Evolutionary conservation across 441 rosid genomes (phyloP), one percentile per base, ranked within the genome.

Genomic region (Populus trichocarpa): DNA sequence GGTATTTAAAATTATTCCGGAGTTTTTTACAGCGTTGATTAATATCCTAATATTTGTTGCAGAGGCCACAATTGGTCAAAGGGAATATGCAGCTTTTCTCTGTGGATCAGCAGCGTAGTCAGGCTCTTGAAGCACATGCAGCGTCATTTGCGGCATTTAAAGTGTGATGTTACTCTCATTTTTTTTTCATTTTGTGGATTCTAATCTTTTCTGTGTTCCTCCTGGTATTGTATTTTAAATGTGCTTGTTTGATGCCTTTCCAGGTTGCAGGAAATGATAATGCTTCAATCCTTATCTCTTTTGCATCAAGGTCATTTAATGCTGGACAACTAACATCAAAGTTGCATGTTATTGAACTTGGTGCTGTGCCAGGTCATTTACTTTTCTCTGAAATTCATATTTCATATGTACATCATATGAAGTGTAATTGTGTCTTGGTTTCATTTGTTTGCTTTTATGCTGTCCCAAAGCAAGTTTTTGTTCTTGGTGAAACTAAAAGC

Each of bases 71-170:
- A 84, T 80, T 94, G 83, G 98, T 94, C 28, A 94, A 91, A 86
- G 98, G 98, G 77, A 92, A 91, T 74, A 91, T 94, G 98, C 98
- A 94, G 83, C 96, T 94, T 78, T 94, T 90, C 82, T 94, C 98
- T 59, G 89, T 94, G 74, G 98, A 94, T 76, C 98, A 94, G 85
- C 97, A 94, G 86, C 94, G 97, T 73, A 92, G 98, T 87, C 98
- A 94, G 83, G 98, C 98, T 66, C 97, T 94, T 73, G 98, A 94
- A 82, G 98, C 98, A 70, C 98, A 94, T 87, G 96, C 98, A 72
- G 96, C 98, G 2, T 87, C 98, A 35, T 94, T 94, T 83, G 91
- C 97, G 30, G 81, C 90, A 78, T 88, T 90, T 78, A 94, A 90
- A 85, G 98, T 14, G 77, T 14, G 77, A 23, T 66, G 25, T 20